phyloP scores from a whole-genome alignment of 306 rosid species.

The Leucaena leucocephala region DNA sequence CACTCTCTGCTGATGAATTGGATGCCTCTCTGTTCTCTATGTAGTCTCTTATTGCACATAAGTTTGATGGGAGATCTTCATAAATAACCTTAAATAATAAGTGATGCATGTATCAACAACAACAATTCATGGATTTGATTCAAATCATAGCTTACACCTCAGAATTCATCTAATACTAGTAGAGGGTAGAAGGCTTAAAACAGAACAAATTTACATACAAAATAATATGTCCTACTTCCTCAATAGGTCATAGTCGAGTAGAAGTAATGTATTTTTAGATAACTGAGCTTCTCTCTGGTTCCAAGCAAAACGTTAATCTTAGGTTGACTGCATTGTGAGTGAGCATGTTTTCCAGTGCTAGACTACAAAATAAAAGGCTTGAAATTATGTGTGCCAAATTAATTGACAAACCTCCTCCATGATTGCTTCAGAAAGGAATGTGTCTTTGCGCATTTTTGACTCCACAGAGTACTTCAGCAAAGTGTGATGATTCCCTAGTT shows the following conservation, averaged over 20 bases:
- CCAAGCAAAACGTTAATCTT: neutral
- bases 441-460: constrained; percentile 90
- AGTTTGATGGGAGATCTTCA: constrained; percentile 91
- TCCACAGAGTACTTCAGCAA: constrained; percentile 88
- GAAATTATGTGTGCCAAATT: neutral
- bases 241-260: neutral
- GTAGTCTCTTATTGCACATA: constrained; percentile 76
- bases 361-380: neutral
- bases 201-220: neutral
- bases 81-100: constrained; percentile 67
- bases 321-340: constrained; percentile 1
- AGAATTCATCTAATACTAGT: constrained; percentile 21
- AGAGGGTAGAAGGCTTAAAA: neutral
- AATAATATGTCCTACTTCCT: constrained; percentile 19
- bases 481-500: constrained; percentile 93
- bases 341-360: neutral
- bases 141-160: neutral
- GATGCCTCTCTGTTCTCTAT: constrained; percentile 53
- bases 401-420: constrained; percentile 77
- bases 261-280: neutral
- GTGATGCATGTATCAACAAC: constrained; percentile 23
- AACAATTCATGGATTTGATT: constrained; percentile 4
- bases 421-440: constrained; percentile 92
- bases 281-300: constrained; percentile 6
- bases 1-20: constrained; percentile 39